Base-by-base conservation (phyloP, 352 stramenopile species). In the Phytopythium chamaehyphon region DNA sequence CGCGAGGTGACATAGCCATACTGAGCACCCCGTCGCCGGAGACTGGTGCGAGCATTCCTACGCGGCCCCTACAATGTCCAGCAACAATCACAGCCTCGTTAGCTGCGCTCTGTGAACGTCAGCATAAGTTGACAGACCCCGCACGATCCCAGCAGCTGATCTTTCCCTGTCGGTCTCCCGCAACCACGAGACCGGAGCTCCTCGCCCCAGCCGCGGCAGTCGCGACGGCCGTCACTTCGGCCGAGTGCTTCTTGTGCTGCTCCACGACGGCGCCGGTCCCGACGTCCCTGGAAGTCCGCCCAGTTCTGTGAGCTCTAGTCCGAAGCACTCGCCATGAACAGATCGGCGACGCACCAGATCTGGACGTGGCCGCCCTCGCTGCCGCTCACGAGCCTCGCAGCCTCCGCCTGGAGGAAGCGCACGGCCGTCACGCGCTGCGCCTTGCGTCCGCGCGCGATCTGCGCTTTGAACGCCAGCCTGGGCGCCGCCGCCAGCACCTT, bases 301-400 rank as follows among this genome's bases (percentile, higher is more conserved):
- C 33, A 18, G 3, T 19, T 36, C 18, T 16, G 28, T 38, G 18
- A 33, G 21, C 8, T n/a, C 39, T 12, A 11, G 12, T 15, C 64
- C 2, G 22, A 37, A 55, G 51, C 39, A 51, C 4, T 2, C 11
- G 11, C 2, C 21, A 24, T 7, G n/a, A 31, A 22, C 40, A 14
- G 15, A 47, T 40, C 48, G 3, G 45, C 23, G 1, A 71, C 54
- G 14, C 54, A 88, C 82, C 82, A 92, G 26, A 92, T 65, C 62
- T 92, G 82, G 24, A 92, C 71, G 24, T 69, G 62, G 22, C 76
- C 82, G 62, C 88, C 82, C 49, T 92, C 82, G 28, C 76, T 78
- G 4, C 59, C 68, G 33, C 76, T 88, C 31, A 87, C 55, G 10
- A 92, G 16, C 3, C 55, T 66, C 31, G 85, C 42, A 15, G 22